Conservation (phyloP, 371 early-diverging fungal species). For the Saksenaea vasiformis region DNA sequence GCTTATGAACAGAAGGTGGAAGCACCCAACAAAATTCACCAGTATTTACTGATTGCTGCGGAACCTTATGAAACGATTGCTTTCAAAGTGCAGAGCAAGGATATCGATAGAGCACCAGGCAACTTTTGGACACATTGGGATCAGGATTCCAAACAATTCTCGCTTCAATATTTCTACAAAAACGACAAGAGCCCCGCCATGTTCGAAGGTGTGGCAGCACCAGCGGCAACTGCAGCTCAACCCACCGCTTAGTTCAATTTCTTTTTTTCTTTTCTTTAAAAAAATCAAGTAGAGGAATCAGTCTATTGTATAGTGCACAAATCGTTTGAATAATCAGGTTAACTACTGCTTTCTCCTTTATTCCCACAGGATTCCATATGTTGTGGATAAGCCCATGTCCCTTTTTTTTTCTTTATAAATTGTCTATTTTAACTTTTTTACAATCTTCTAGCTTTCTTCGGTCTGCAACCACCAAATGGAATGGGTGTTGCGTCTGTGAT, state of each 20-base stretch:
- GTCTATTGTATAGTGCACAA: background rate
- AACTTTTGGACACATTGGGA: constrained; percentile 96
- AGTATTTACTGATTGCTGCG: constrained; percentile 94
- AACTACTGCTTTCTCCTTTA: background rate
- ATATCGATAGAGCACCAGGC: constrained; percentile 85
- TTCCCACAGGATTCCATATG: background rate
- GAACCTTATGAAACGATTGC: constrained; percentile 97
- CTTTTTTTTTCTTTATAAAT: background rate
- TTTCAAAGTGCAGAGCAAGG: constrained; percentile 92
- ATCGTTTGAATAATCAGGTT: background rate
- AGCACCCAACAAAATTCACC: constrained; percentile 84
- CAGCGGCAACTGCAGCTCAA: background rate
- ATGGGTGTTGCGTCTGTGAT: constrained; percentile 91
- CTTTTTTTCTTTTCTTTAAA: background rate
- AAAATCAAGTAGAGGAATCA: background rate
- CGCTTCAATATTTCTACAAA: constrained; percentile 86
- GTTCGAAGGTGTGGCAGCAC: constrained; percentile 9
- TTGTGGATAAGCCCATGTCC: background rate
- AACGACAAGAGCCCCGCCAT: background rate
- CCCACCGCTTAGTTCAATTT: background rate
- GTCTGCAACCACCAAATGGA: constrained; percentile 94
- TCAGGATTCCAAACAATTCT: constrained; percentile 84
- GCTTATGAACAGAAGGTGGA: constrained; percentile 96
- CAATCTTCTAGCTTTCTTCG: constrained; percentile 87
- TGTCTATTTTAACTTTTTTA: constrained; percentile 36